Evolutionary conservation across 352 stramenopile species (phyloP), one percentile per base, ranked within the genome.

Genomic region (Phytophthora sansomeana): DNA sequence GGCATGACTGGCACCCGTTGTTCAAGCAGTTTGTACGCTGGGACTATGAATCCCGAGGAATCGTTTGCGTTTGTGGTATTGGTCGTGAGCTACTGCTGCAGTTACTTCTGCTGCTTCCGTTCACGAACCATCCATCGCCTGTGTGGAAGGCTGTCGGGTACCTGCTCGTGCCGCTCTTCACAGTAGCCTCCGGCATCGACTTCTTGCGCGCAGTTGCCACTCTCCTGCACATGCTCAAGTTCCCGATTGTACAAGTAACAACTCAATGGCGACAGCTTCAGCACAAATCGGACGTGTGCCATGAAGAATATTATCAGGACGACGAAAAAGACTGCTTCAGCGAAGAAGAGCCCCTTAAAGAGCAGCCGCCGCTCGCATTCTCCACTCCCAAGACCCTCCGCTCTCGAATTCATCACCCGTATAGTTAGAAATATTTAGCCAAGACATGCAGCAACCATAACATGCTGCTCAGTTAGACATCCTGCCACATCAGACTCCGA

Each of bases 1-100:
- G 84, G n/a, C 43, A 48, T 19, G 51, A 82, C 29, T 95, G 87
- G 87, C 81, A 91, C 33, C 78, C 77, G 5, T 29, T 89, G 13
- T 87, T 90, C 59, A 88, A 89, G 54, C 71, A 78, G 39, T 67
- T 91, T n/a, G 69, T 79, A 42, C 67, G 75, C 29, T 83, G 74
- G 74, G 77, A 89, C 17, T 83, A 92, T 44, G 63, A 41, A 26
- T 89, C 70, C 42, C 64, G 69, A 41, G 57, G 63, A 41, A 41
- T 81, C 28, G 61, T 90, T 14, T 79, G 77, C 33, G 47, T 66
- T 0, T 92, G 83, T 41, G 81, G 80, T 13, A 55, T 90, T 7
- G 85, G 72, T 13, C 86, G 86, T 6, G 78, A 92, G 47, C 43
- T 86, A n/a, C 57, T 95, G 30, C 64, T 87, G 1, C 75, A 85